These are phyloP conservation scores for Alternaria sp. DNA, from an alignment of 2,329 filamentous ascomycete genomes.

Conservation along the genomic window DNA sequence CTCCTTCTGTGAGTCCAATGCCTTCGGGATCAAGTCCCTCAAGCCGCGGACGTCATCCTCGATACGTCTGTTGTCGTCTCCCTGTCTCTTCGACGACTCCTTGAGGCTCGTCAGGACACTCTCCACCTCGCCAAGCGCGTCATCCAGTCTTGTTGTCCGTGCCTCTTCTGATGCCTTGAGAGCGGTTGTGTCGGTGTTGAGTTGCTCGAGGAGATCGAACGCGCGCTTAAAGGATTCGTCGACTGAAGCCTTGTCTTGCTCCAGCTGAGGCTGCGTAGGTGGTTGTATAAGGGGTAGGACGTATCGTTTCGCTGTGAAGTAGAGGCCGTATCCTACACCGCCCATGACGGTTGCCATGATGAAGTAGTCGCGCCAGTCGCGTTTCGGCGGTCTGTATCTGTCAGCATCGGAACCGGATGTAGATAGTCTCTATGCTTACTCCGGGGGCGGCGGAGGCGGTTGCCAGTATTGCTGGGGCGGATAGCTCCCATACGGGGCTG, in stretches of 20 bases:
- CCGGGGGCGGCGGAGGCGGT: constrained; percentile 60
- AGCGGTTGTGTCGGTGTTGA: constrained; percentile 85
- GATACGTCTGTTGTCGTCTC: constrained; percentile 85
- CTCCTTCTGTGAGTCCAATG: constrained; percentile 86
- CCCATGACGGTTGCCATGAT: constrained; percentile 98
- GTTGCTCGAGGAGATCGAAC: constrained; percentile 88
- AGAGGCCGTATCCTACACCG: constrained; percentile 87
- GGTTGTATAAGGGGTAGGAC: constrained; percentile 89
- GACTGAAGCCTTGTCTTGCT: constrained; percentile 91
- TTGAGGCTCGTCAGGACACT: constrained; percentile 82
- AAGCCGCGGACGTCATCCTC: constrained; percentile 84
- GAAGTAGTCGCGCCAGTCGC: constrained; percentile 99
- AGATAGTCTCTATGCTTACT: constrained; percentile 46
- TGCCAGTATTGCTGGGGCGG: constrained; percentile 60
- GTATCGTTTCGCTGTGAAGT: constrained; percentile 86
- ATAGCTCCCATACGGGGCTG: constrained; percentile 58
- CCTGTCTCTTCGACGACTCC: constrained; percentile 77
- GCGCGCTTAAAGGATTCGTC: constrained; percentile 93
- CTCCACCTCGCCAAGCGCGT: constrained; percentile 82
- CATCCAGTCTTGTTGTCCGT: constrained; percentile 82
- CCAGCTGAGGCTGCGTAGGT: constrained; percentile 89
- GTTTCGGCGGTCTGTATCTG: constrained; percentile 62
- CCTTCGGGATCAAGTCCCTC: constrained; percentile 85
- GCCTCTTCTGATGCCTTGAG: constrained; percentile 87
- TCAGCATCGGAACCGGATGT: constrained; percentile 19